Conservation (phyloP, 1,139 yeast genomes). For the Yamadazyma jaroonii region DNA sequence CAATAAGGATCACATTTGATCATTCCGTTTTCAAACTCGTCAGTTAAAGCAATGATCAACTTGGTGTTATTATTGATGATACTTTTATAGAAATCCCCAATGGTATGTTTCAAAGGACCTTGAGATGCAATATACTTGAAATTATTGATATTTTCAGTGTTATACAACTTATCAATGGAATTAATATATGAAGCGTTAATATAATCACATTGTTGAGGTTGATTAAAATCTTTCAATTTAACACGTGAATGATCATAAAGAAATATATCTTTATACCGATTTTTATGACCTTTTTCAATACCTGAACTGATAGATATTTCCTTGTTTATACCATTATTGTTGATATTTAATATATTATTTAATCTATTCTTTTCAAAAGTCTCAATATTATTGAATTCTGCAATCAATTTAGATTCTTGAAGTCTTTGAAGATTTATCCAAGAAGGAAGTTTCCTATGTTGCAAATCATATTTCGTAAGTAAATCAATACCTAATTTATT, state of each 20-base stretch:
- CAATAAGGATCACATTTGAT: conserved; percentile 57
- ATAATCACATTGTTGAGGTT: conserved; percentile 22
- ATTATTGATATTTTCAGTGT: conserved; percentile 13
- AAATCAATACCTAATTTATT: conserved; percentile 13
- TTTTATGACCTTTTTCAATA: conserved; percentile 71
- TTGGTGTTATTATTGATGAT: conserved; percentile 44
- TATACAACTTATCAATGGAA: conserved; percentile 16
- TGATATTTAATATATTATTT: conserved; percentile 24
- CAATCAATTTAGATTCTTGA: conserved; percentile 12
- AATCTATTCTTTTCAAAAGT: conserved; percentile 30
- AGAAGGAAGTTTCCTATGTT: conserved; percentile 11
- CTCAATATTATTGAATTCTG: conserved; percentile 27
- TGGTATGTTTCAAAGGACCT: conserved; percentile 76
- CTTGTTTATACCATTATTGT: conserved; percentile 5
- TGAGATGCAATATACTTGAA: conserved; percentile 75
- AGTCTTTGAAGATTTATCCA: conserved; percentile 15
- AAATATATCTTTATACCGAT: conserved; percentile 76
- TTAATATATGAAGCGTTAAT: conserved; percentile 25
- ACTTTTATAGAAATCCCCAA: conserved; percentile 81
- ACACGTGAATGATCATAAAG: conserved; percentile 85
- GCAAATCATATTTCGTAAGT: conserved; percentile 8
- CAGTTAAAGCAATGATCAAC: conserved; percentile 48
- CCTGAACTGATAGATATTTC: conserved; percentile 45
- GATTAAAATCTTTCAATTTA: conserved; percentile 27
- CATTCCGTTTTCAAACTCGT: conserved; percentile 51